A percentile compares a stretch with the other conserved stretches of the same genome.
Conservation (phyloP, 345 rosid species). For the Cardamine resedifolia region DNA sequence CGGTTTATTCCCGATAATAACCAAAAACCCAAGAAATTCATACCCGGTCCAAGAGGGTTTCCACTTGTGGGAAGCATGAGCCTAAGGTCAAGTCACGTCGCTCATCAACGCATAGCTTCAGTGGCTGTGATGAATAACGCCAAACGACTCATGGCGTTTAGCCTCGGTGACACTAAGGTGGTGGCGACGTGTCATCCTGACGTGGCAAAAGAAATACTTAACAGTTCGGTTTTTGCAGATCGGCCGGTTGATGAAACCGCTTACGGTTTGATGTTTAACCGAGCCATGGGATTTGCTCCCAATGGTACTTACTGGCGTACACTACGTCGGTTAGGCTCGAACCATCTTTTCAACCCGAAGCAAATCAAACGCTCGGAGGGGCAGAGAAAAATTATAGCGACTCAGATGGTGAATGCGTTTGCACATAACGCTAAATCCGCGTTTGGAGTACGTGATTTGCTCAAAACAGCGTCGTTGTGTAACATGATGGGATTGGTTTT, state of each 20-base stretch:
- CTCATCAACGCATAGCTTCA: slow-evolving; percentile 59
- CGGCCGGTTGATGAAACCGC: slow-evolving; percentile 79
- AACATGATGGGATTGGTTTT: slow-evolving; percentile 75
- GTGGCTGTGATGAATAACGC: slow-evolving; percentile 48
- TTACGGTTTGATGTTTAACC: slow-evolving; percentile 66
- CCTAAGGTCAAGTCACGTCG: slow-evolving; percentile 53
- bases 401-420: slow-evolving; percentile 48
- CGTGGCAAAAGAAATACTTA: slow-evolving; percentile 66
- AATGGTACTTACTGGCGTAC: slow-evolving; percentile 72
- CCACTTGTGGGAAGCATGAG: slow-evolving; percentile 68
- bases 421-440: slow-evolving; percentile 18
- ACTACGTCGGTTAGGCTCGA: slow-evolving; percentile 54
- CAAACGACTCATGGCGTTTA: slow-evolving; percentile 71
- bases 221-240: slow-evolving; percentile 69
- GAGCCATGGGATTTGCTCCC: slow-evolving; percentile 83
- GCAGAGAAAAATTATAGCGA: slow-evolving; percentile 48
- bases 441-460: slow-evolving; percentile 48
- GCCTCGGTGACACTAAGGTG: slow-evolving; percentile 61
- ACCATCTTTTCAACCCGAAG: slow-evolving; percentile 61
- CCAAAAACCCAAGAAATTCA: slow-evolving; percentile 35
- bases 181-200: slow-evolving; percentile 64
- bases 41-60: slow-evolving; percentile 78
- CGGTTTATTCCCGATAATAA: slow-evolving; percentile 26
- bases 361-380: slow-evolving; percentile 54
- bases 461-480: slow-evolving; percentile 67